Conservation (phyloP, 208 protist species). For the Porcisia deanei region DNA sequence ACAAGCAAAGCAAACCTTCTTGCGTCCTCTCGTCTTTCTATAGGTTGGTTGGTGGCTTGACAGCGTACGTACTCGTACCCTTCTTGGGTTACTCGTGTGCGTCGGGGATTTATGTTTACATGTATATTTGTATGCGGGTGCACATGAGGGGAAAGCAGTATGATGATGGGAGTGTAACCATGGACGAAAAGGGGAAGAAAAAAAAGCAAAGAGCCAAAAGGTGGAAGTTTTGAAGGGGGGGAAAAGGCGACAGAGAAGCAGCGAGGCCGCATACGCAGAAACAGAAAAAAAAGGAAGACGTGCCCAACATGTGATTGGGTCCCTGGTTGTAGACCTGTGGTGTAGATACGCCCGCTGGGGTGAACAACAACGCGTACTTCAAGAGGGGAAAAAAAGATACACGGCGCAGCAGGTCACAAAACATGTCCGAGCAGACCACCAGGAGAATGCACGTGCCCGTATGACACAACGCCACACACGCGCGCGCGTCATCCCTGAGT, state of each 20-base stretch:
- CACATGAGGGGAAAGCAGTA: not conserved
- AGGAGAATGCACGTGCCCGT: not conserved
- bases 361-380: not conserved
- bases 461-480: not conserved
- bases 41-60: not conserved
- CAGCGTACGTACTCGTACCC: not conserved
- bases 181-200: constrained; percentile 14
- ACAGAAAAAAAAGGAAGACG: no score
- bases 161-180: not conserved
- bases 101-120: not conserved
- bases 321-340: not conserved
- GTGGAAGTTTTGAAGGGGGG: not conserved
- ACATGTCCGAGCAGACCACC: not conserved
- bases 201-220: not conserved
- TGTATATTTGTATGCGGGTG: not conserved
- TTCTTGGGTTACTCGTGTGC: not conserved
- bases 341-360: not conserved
- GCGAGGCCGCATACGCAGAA: not conserved
- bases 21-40: not conserved
- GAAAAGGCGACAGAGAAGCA: not conserved
- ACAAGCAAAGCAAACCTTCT: not conserved
- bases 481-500: not conserved
- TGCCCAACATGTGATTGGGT: not conserved
- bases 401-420: not conserved
- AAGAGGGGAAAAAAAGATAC: not conserved